Evolutionary conservation across 192 early-diverging fungal species (phyloP).

Genomic region (Entrophospora sp.): DNA sequence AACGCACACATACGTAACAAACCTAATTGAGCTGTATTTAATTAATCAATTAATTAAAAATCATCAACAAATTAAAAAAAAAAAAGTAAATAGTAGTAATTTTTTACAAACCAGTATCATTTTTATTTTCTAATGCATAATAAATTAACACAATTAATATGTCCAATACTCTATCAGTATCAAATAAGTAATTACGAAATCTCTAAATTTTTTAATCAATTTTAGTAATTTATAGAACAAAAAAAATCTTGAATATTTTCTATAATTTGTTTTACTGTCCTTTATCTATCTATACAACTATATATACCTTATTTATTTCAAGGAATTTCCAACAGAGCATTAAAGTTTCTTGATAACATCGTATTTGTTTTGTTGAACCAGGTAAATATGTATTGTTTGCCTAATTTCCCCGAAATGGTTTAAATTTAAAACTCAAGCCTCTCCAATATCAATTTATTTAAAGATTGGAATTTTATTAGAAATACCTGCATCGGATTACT

Average conservation of each 20-base stretch:
- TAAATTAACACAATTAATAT: conserved; percentile 54
- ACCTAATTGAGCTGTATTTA: conserved; percentile 51
- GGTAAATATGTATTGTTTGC: conserved; percentile 68
- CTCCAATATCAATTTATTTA: not conserved
- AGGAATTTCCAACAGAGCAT: conserved; percentile 83
- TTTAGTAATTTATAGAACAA: not conserved
- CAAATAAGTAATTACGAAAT: conserved; percentile 50
- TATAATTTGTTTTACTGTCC: too few species aligned
- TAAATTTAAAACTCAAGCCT: too few species aligned
- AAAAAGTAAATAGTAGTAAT: not conserved
- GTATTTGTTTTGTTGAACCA: conserved; percentile 62
- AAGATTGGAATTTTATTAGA: not conserved
- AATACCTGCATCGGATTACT: conserved; percentile 63
- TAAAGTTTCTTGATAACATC: conserved; percentile 55
- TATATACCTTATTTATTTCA: conserved; percentile 72
- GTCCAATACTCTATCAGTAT: conserved; percentile 54
- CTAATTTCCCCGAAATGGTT: conserved; percentile 19
- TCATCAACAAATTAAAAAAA: not conserved
- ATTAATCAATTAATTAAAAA: not conserved
- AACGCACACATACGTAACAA: conserved; percentile 66
- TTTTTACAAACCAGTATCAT: conserved; percentile 41
- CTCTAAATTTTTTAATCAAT: conserved; percentile 30
- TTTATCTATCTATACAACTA: too few species aligned
- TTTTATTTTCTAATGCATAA: conserved; percentile 50
- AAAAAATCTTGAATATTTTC: too few species aligned